Evolutionary conservation across 345 rosid genomes (phyloP).

Genomic region (Eucalyptus dawsonii): DNA sequence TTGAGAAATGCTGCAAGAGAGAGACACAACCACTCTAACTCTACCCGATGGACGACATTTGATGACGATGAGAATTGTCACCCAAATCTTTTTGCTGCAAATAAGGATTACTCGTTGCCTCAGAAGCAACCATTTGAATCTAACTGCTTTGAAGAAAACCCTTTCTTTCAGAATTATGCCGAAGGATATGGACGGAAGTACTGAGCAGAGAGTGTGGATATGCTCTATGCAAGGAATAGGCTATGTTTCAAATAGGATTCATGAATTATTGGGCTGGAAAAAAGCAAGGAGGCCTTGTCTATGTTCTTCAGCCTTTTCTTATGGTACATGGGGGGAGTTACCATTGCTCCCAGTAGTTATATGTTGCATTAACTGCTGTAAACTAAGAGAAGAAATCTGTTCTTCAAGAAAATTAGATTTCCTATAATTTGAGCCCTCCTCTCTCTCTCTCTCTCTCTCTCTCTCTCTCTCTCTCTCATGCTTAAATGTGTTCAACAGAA

Average conservation of each 20-base stretch:
- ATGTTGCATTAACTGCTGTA: background rate
- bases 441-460: background rate
- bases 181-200: background rate
- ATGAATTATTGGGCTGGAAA: background rate
- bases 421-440: background rate
- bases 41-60: slow-evolving; percentile 45
- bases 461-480: background rate
- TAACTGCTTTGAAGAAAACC: background rate
- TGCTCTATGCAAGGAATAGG: background rate
- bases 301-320: background rate
- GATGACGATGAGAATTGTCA: slow-evolving; percentile 43
- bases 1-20: slow-evolving; percentile 30
- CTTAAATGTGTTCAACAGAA: background rate
- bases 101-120: background rate
- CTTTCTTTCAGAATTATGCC: background rate
- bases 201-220: background rate
- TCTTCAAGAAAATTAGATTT: slow-evolving; percentile 1
- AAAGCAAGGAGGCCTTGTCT: background rate
- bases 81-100: slow-evolving; percentile 43
- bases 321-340: background rate
- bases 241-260: background rate
- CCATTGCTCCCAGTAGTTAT: background rate
- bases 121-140: background rate
- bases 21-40: slow-evolving; percentile 28
- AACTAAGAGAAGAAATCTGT: slow-evolving; percentile 5